Percentiles rank a stretch among this genome's conserved stretches.
Conservation (phyloP, 2,329 filamentous ascomycete genomes). For the Fusarium succisae region DNA sequence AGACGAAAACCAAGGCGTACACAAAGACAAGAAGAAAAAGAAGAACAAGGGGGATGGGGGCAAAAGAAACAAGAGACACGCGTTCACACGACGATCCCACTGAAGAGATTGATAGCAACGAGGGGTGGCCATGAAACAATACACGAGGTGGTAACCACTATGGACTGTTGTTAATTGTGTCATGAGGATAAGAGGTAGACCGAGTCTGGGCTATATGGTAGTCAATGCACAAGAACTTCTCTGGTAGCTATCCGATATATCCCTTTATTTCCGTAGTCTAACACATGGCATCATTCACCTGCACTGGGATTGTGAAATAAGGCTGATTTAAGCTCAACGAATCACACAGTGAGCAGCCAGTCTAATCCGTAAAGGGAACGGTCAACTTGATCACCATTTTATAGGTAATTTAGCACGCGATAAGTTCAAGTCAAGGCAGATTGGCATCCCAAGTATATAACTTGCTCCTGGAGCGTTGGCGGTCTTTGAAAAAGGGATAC, state of each 20-base stretch:
- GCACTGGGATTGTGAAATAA: not conserved
- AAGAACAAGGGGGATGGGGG: not conserved
- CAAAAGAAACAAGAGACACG: not conserved
- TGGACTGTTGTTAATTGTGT: not conserved
- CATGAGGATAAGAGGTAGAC: not conserved
- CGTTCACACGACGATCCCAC: not conserved
- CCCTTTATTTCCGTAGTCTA: not conserved
- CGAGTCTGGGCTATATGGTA: not conserved
- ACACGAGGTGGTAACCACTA: not conserved
- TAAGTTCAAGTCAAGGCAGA: not conserved
- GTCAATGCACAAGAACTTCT: not conserved
- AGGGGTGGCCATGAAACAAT: not conserved
- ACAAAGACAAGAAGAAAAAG: not conserved
- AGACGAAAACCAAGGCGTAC: not conserved
- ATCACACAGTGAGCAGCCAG: not conserved
- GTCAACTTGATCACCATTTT: not conserved
- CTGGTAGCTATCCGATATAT: not conserved
- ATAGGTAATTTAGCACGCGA: not conserved
- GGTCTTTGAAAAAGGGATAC: too few species aligned
- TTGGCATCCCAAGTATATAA: not conserved
- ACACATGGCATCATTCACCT: not conserved
- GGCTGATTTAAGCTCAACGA: slow-evolving; percentile 25
- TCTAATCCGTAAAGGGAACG: not conserved
- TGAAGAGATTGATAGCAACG: not conserved
- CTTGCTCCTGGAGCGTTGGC: not conserved